phyloP scores from a whole-genome alignment of 108 stramenopile species.

The Cafeteria roenbergensis region DNA sequence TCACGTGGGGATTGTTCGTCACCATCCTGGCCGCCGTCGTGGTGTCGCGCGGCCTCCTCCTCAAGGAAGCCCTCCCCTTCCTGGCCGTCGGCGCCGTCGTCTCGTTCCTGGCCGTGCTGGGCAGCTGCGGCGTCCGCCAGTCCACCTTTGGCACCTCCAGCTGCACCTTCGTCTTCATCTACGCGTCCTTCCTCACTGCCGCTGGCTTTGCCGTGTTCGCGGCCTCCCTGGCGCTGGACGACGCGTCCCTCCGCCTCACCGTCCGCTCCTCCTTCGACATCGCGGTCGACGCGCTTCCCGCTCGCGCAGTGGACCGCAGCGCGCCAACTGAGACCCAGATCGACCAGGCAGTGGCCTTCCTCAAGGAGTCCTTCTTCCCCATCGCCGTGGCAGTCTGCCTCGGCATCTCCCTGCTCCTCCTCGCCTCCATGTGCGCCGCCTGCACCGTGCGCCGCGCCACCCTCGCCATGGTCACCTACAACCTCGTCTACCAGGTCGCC shows the following conservation, averaged over 20 bases:
- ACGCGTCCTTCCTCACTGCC: neutral
- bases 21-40: too few relatives aligned
- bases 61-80: too few relatives aligned
- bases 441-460: too few relatives aligned
- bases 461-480: too few relatives aligned
- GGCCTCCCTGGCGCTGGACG: neutral
- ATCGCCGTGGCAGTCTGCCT: too few relatives aligned
- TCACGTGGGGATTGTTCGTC: too few relatives aligned
- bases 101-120: too few relatives aligned
- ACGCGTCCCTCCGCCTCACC: neutral
- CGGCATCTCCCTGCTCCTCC: too few relatives aligned
- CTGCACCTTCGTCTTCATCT: neutral
- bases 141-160: neutral
- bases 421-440: too few relatives aligned
- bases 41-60: too few relatives aligned
- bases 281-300: neutral
- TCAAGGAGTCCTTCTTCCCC: neutral
- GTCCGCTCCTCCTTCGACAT: neutral
- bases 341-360: neutral
- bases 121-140: neutral
- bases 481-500: too few relatives aligned
- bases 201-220: neutral
- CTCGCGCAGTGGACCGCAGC: neutral
- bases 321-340: neutral
- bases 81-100: too few relatives aligned